phyloP scores from a whole-genome alignment of 257 asterid species.

The Rubia yunnanensis region DNA sequence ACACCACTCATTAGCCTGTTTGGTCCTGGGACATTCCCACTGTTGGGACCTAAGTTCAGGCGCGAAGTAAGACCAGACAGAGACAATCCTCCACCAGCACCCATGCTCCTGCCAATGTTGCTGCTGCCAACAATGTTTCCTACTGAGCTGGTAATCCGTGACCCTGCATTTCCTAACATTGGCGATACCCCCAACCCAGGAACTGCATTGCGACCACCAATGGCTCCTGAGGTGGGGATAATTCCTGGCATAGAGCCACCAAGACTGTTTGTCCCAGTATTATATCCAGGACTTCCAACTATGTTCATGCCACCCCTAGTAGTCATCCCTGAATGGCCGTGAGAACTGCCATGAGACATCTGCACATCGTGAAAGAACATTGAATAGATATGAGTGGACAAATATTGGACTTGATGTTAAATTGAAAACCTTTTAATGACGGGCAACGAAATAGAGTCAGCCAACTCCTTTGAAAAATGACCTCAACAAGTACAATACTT shows the following conservation, averaged over 20 bases:
- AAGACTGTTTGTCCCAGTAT: slow-evolving; percentile 57
- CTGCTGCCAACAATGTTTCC: slow-evolving; percentile 85
- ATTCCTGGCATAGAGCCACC: slow-evolving; percentile 96
- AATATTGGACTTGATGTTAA: background rate
- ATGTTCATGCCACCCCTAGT: slow-evolving; percentile 76
- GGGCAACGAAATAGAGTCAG: background rate
- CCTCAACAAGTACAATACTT: background rate
- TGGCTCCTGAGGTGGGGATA: slow-evolving; percentile 74
- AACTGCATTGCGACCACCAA: slow-evolving; percentile 66
- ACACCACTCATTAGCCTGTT: slow-evolving; percentile 74
- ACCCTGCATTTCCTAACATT: slow-evolving; percentile 71
- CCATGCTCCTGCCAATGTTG: slow-evolving; percentile 78
- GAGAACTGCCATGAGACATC: slow-evolving; percentile 84
- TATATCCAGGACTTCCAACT: slow-evolving; percentile 81
- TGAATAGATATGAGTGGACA: slow-evolving; percentile 4
- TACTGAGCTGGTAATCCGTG: slow-evolving; percentile 67
- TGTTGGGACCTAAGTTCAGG: slow-evolving; percentile 55
- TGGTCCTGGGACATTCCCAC: slow-evolving; percentile 73
- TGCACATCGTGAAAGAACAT: slow-evolving; percentile 28
- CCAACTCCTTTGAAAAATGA: background rate
- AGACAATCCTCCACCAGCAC: slow-evolving; percentile 89
- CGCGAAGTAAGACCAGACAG: slow-evolving; percentile 85
- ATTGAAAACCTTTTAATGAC: background rate
- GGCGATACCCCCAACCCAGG: slow-evolving; percentile 83
- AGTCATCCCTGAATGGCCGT: slow-evolving; percentile 81